A percentile compares a stretch with the other conserved stretches of the same genome.
Conservation (phyloP, 495 filamentous ascomycete species). For the Hypoxylon subgilvum region DNA sequence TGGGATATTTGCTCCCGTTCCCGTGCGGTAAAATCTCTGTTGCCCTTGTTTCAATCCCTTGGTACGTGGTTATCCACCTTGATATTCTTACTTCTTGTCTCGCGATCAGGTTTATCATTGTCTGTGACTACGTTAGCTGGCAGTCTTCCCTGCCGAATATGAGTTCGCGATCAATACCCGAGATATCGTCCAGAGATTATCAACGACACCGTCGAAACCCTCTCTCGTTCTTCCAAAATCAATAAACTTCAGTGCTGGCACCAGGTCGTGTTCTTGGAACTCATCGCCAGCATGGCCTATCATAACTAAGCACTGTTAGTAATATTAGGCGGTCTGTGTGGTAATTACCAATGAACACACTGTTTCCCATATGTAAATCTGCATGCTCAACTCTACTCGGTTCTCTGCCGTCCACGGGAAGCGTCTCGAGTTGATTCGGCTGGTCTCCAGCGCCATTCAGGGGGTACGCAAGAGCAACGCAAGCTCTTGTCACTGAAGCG, state of each 20-base stretch:
- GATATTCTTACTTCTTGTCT: conserved; percentile 12
- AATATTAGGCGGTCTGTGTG: not conserved
- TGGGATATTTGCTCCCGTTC: conserved; percentile 7
- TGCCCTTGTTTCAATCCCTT: conserved; percentile 8
- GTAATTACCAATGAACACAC: not conserved
- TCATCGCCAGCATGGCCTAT: conserved; percentile 6
- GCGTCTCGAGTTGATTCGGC: conserved; percentile 3
- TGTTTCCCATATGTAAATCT: conserved; percentile 3
- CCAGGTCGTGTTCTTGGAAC: conserved; percentile 13
- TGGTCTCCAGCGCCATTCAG: conserved; percentile 1
- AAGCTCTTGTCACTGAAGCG: conserved; percentile 17
- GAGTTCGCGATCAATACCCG: conserved; percentile 5
- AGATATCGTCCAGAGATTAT: conserved; percentile 7
- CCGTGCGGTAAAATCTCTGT: conserved; percentile 18
- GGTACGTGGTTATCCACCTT: not conserved
- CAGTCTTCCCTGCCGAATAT: not conserved
- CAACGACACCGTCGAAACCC: conserved; percentile 1
- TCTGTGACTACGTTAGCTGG: conserved; percentile 6
- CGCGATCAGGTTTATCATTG: conserved; percentile 16
- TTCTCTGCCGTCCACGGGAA: conserved; percentile 7
- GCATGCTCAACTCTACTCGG: conserved; percentile 14
- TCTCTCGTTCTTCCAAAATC: conserved; percentile 18
- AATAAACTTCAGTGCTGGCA: conserved; percentile 20
- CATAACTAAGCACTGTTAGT: conserved; percentile 16
- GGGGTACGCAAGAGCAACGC: conserved; percentile 18